Evolutionary conservation across 129 eudicot genomes (phyloP).

Genomic region (Flaveria ramosissima): DNA sequence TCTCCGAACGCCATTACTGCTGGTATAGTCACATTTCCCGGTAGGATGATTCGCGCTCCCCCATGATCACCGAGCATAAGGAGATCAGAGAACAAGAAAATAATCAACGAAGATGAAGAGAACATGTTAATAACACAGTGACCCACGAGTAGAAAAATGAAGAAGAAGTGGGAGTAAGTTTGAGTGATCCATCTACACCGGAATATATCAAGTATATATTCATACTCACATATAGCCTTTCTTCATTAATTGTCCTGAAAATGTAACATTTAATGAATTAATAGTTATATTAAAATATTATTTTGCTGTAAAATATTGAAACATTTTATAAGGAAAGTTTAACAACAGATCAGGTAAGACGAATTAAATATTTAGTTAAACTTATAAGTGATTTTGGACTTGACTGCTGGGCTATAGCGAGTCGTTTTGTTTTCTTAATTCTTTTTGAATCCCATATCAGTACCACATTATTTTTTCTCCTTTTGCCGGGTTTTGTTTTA

Average conservation of each 20-base stretch:
- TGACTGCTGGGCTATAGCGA: no score
- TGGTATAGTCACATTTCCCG: constrained; percentile 41
- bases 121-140: neutral
- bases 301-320: no score
- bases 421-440: no score
- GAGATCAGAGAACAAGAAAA: constrained; percentile 21
- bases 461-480: no score
- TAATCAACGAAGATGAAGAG: neutral
- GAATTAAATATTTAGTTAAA: neutral
- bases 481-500: no score
- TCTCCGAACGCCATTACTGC: constrained; percentile 67
- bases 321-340: neutral
- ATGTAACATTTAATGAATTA: neutral
- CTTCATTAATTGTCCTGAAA: neutral
- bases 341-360: neutral
- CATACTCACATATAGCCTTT: neutral
- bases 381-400: no score
- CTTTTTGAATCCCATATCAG: no score
- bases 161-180: neutral
- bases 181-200: constrained; percentile 7
- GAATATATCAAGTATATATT: neutral
- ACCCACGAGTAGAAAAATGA: neutral
- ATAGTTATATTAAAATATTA: neutral
- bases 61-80: constrained; percentile 17
- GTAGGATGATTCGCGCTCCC: constrained; percentile 30